These are phyloP conservation scores for Saccharomycopsis hybrid DNA, from an alignment of 1,139 yeast genomes.

Conservation along the genomic window DNA sequence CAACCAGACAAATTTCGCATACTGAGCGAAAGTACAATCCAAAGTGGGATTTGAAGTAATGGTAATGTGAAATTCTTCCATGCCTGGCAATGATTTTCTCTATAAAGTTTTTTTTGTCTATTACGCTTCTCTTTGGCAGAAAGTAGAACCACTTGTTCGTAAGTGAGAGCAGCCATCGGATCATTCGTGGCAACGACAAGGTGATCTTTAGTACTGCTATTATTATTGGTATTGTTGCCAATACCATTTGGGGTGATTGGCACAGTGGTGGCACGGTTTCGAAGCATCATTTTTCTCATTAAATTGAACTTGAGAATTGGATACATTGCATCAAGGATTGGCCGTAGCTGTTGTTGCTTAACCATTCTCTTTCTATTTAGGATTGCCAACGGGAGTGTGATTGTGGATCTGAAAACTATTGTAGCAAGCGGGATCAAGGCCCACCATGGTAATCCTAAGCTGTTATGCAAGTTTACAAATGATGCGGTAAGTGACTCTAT, in stretches of 20 bases:
- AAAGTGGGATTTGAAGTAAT: slow-evolving; percentile 77
- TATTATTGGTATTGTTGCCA: slow-evolving; percentile 13
- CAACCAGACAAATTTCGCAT: slow-evolving; percentile 75
- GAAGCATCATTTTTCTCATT: slow-evolving; percentile 41
- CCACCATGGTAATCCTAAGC: slow-evolving; percentile 76
- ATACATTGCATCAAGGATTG: slow-evolving; percentile 64
- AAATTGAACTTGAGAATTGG: slow-evolving; percentile 67
- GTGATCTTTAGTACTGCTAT: neutral
- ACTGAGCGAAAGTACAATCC: slow-evolving; percentile 73
- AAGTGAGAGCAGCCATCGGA: slow-evolving; percentile 41
- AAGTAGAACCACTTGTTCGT: slow-evolving; percentile 69
- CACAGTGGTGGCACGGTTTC: slow-evolving; percentile 20
- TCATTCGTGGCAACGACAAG: neutral
- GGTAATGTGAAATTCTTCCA: slow-evolving; percentile 80
- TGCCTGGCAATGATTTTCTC: slow-evolving; percentile 58
- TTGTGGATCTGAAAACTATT: slow-evolving; percentile 49
- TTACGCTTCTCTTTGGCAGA: slow-evolving; percentile 73
- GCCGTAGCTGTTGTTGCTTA: slow-evolving; percentile 62
- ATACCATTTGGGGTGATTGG: no score
- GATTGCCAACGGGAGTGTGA: slow-evolving; percentile 77
- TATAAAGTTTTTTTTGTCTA: slow-evolving; percentile 64
- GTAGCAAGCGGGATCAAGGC: slow-evolving; percentile 72
- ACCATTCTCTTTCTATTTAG: slow-evolving; percentile 62
- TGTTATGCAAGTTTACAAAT: slow-evolving; percentile 43
- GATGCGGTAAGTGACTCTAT: slow-evolving; percentile 33